Evolutionary conservation across 2,329 filamentous ascomycete species (phyloP), one percentile per base, ranked within the genome.

Genomic region (Dryadomyces quercus-mongolicae): DNA sequence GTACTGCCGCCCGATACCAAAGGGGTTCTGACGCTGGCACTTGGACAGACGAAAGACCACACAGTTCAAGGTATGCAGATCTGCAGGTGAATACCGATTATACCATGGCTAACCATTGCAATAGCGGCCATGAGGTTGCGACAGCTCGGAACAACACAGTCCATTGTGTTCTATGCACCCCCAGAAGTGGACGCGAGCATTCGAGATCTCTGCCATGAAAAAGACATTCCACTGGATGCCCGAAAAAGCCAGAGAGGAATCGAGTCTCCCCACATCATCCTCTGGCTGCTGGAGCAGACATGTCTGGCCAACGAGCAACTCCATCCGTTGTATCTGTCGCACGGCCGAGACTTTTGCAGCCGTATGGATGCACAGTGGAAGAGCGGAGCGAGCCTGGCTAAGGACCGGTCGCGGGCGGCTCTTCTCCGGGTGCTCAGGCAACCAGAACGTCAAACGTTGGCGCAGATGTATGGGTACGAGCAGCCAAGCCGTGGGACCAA

Each of bases 51-150:
- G 0, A 84, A 85, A 56, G 81, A 84, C 54, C 72, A 78, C 9
- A 74, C 76, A 0, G 78, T 82, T 0, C 81, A 85, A 72, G 77
- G 77, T 76, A 65, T 57, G 63, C 22, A 16, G 16, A 15, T 22
- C 4, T 1, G n/a, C n/a, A n/a, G n/a, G n/a, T 1, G 18, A 9
- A 13, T 42, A 31, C n/a, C 3, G 2, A 2, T 18, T 6, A 22
- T 13, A 34, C 21, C n/a, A 6, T 10, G 8, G 34, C 6, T 31
- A 21, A 51, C 57, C 25, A 55, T 34, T 9, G 1, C 22, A 15
- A 16, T 56, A 79, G 82, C 82, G 53, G 81, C 82, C 0, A 86
- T 86, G 82, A 68, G 83, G 56, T 64, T 86, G 0, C 72, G 84
- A 1, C 76, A 84, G 48, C 67, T 87, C 0, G 68, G 66, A 0